Evolutionary conservation across 148 eudicot genomes (phyloP).

Genomic region (Rhododendron ferrugineum): DNA sequence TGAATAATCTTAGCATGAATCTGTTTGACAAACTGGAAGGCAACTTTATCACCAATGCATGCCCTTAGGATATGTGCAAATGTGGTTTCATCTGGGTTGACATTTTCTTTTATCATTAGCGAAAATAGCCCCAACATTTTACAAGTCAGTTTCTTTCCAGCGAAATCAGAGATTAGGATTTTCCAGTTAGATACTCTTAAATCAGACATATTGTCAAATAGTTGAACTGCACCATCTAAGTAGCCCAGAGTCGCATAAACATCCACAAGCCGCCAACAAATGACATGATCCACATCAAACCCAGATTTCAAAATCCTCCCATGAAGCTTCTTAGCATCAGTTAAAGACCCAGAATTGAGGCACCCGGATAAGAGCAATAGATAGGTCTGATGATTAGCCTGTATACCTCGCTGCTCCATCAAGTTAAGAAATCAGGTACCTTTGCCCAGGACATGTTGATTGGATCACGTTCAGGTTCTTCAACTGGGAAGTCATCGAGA

Average conservation of each 20-base stretch:
- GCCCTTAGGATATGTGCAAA: slow-evolving; percentile 46
- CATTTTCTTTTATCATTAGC: slow-evolving; percentile 40
- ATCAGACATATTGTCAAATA: slow-evolving; percentile 49
- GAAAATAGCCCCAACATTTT: slow-evolving; percentile 39
- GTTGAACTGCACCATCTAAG: slow-evolving; percentile 36
- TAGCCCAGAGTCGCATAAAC: slow-evolving; percentile 37
- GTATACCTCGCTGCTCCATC: slow-evolving; percentile 16
- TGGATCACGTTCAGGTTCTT: slow-evolving; percentile 12
- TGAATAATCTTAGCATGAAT: slow-evolving; percentile 56
- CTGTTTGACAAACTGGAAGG: slow-evolving; percentile 31
- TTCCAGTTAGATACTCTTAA: slow-evolving; percentile 44
- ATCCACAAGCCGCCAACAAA: slow-evolving; percentile 38
- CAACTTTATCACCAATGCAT: slow-evolving; percentile 35
- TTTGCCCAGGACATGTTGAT: background rate
- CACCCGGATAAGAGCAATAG: slow-evolving; percentile 54
- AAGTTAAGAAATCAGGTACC: slow-evolving; percentile 6
- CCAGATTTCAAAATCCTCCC: slow-evolving; percentile 56
- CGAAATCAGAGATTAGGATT: background rate
- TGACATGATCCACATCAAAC: slow-evolving; percentile 33
- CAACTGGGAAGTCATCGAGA: slow-evolving; percentile 13
- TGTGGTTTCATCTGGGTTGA: slow-evolving; percentile 48
- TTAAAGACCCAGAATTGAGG: slow-evolving; percentile 38
- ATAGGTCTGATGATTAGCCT: slow-evolving; percentile 54
- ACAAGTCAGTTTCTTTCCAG: slow-evolving; percentile 10
- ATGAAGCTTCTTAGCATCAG: slow-evolving; percentile 52